phyloP scores from a whole-genome alignment of 2,329 filamentous ascomycete species.

The Camillea tinctor region DNA sequence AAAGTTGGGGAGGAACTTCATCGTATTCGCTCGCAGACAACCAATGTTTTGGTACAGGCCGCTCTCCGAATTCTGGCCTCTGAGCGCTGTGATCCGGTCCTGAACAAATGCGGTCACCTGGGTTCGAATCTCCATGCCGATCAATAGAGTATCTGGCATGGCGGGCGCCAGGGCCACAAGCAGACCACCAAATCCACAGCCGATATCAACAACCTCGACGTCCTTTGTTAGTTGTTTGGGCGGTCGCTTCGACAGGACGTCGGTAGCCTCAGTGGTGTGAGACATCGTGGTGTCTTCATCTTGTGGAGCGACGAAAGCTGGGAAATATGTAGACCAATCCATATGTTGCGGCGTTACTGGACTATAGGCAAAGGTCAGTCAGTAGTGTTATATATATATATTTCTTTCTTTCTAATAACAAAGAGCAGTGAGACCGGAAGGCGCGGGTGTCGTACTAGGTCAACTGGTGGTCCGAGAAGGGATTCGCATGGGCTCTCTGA shows the following conservation, averaged over 20 bases:
- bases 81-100: slow-evolving; percentile 80
- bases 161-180: slow-evolving; percentile 80
- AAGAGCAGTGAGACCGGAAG: background rate
- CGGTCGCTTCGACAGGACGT: slow-evolving; percentile 10
- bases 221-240: slow-evolving; percentile 56
- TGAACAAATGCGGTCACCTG: slow-evolving; percentile 90
- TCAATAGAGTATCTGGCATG: slow-evolving; percentile 76
- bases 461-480: slow-evolving; percentile 91
- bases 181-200: slow-evolving; percentile 92
- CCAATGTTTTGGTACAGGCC: slow-evolving; percentile 79
- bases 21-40: slow-evolving; percentile 88
- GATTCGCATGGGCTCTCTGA: slow-evolving; percentile 95
- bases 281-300: slow-evolving; percentile 28
- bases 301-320: slow-evolving; percentile 59
- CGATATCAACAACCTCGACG: slow-evolving; percentile 93
- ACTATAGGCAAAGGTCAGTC: slow-evolving; percentile 46
- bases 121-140: slow-evolving; percentile 90
- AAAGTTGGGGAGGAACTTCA: slow-evolving; percentile 99
- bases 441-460: slow-evolving; percentile 68
- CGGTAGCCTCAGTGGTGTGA: slow-evolving; percentile 15
- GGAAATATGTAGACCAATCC: slow-evolving; percentile 88
- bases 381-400: slow-evolving; percentile 7
- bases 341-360: slow-evolving; percentile 77
- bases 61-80: slow-evolving; percentile 57
- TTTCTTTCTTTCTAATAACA: too few relatives aligned